These are phyloP conservation scores for Starmera dryadoides DNA, from an alignment of 805 yeast genomes.

Conservation along the genomic window DNA sequence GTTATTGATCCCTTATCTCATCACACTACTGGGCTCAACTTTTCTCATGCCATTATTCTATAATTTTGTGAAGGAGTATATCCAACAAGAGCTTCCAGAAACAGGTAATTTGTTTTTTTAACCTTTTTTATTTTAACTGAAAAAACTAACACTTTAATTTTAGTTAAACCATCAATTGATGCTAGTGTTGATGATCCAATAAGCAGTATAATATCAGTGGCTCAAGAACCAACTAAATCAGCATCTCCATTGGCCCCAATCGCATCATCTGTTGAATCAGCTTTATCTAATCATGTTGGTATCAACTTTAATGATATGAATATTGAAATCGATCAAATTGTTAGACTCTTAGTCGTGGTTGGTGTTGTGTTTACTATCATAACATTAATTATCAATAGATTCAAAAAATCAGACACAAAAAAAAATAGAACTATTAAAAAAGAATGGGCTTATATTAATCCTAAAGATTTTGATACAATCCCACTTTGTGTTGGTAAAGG, in stretches of 20 bases:
- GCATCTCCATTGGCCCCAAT: background rate
- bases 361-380: background rate
- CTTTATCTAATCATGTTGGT: background rate
- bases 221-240: background rate
- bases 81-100: background rate
- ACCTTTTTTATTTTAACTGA: background rate
- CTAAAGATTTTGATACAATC: slow-evolving; percentile 1
- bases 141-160: background rate
- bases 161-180: background rate
- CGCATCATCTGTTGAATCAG: background rate
- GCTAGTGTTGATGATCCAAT: too few relatives aligned
- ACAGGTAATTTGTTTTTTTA: background rate
- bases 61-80: background rate
- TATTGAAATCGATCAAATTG: background rate
- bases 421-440: background rate
- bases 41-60: background rate
- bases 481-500: slow-evolving; percentile 6
- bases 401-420: too few relatives aligned
- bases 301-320: background rate
- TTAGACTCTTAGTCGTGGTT: background rate
- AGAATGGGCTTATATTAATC: background rate
- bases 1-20: background rate
- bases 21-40: background rate
- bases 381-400: background rate
- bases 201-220: background rate